Evolutionary conservation across 768 basidiomycete species (phyloP), one percentile per base, ranked within the genome.

Genomic region (Psilocybe cyanescens): DNA sequence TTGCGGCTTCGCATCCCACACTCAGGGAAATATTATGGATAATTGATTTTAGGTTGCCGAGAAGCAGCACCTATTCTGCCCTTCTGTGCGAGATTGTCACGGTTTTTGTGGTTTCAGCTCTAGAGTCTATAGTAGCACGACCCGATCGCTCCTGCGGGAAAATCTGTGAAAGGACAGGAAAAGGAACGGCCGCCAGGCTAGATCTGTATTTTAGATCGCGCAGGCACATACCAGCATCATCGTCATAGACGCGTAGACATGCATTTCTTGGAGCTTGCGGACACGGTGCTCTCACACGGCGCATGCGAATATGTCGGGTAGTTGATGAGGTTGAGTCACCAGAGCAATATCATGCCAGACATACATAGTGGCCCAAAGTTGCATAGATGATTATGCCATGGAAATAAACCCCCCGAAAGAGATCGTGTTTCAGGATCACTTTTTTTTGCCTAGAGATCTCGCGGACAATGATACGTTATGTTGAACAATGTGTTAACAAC

Each of bases 1-100:
- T 76, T 74, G 72, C 75, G 69, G 62, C 70, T 76, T 74, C 64
- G 53, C 45, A 8, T 44, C 30, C 17, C 57, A 37, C 41, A 58
- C 11, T 50, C 52, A 48, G 50, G 30, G 14, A 46, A 28, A 37
- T 44, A 57, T 68, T 60, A 49, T 19, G 39, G 29, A 65, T 68
- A 60, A 44, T 62, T 24, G 17, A 9, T 33, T 35, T 53, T 55
- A 63, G 60, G 54, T 57, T 60, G 53, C 66, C 66, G 65, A 65
- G 57, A 64, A 64, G 61, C 58, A 44, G 24, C 16, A 30, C 48
- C 19, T 30, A 30, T 49, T 51, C 33, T 35, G 11, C 53, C 55
- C 54, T 39, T 48, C 53, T 50, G 52, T 39, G 55, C 63, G 30
- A 62, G 64, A 52, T 56, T 60, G 46, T 61, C 30, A 33, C 51